Percentiles rank a stretch among this genome's conserved stretches.
Conservation (phyloP, 148 eudicot species). For the Simmondsia chinensis region DNA sequence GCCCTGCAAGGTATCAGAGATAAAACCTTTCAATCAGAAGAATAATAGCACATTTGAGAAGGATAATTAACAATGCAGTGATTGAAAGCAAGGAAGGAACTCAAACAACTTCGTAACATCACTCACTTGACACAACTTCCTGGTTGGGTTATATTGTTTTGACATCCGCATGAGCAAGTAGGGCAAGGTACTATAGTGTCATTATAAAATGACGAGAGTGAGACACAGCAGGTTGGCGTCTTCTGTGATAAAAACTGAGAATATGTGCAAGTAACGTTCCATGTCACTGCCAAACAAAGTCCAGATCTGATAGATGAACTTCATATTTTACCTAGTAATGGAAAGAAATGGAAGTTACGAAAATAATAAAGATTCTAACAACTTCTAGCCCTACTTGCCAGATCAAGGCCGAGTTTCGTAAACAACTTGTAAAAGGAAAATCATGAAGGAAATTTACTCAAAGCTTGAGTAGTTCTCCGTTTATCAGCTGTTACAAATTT, state of each 20-base stretch:
- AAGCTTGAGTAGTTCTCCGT: conserved; percentile 59
- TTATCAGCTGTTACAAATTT: conserved; percentile 31
- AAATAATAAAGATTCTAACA: too few relatives aligned
- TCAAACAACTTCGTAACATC: neutral
- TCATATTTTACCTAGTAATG: too few relatives aligned
- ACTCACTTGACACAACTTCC: conserved; percentile 52
- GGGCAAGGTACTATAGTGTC: conserved; percentile 52
- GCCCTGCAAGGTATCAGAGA: conserved; percentile 22
- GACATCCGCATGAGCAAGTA: conserved; percentile 59
- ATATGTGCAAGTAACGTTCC: conserved; percentile 64
- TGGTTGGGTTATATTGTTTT: conserved; percentile 27
- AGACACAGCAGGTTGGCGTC: conserved; percentile 62
- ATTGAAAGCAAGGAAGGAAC: too few relatives aligned
- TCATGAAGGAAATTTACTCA: conserved; percentile 43
- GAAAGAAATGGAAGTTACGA: too few relatives aligned
- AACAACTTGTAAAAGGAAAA: too few relatives aligned
- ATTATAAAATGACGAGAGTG: conserved; percentile 64
- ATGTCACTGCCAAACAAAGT: conserved; percentile 48
- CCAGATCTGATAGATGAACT: neutral
- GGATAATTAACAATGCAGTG: neutral
- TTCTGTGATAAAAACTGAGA: conserved; percentile 52
- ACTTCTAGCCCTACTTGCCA: too few relatives aligned
- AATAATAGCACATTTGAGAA: conserved; percentile 2
- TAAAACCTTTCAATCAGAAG: conserved; percentile 3
- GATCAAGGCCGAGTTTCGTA: too few relatives aligned